Evolutionary conservation across 2,329 filamentous ascomycete genomes (phyloP).

Genomic region (Penicillium sumatraense): DNA sequence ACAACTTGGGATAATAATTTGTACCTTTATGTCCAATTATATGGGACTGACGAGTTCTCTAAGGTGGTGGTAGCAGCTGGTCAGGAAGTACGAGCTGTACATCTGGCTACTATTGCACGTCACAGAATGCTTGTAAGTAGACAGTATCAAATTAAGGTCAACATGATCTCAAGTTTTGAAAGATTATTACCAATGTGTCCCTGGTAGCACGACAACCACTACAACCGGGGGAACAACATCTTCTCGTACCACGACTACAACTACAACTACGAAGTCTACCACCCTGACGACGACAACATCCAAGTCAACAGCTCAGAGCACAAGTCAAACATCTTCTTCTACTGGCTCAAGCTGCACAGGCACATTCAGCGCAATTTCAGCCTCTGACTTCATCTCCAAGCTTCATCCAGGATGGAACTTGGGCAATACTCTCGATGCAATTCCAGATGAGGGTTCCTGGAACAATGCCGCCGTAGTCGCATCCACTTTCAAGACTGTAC

Average conservation of each 20-base stretch:
- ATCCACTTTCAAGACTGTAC: slow-evolving; percentile 57
- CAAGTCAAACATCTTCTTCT: neutral
- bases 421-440: slow-evolving; percentile 64
- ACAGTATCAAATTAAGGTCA: neutral
- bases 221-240: slow-evolving; percentile 3
- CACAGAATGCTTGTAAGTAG: slow-evolving; percentile 20
- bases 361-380: slow-evolving; percentile 52
- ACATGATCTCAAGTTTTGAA: neutral
- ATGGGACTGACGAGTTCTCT: neutral
- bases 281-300: slow-evolving; percentile 11
- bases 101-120: slow-evolving; percentile 17
- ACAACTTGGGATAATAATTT: neutral
- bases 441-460: slow-evolving; percentile 62
- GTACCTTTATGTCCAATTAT: neutral
- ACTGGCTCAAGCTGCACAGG: slow-evolving; percentile 40
- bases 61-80: slow-evolving; percentile 20
- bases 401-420: slow-evolving; percentile 65
- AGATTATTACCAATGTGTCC: slow-evolving; percentile 23
- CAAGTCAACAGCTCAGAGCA: slow-evolving; percentile 8
- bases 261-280: slow-evolving; percentile 5
- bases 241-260: slow-evolving; percentile 1
- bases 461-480: slow-evolving; percentile 59
- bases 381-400: slow-evolving; percentile 51
- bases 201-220: slow-evolving; percentile 14
- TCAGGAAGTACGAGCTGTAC: slow-evolving; percentile 19